Percentiles rank a stretch among this genome's conserved stretches.
Conservation (phyloP, 345 rosid genomes). For the Syzygium jambos region DNA sequence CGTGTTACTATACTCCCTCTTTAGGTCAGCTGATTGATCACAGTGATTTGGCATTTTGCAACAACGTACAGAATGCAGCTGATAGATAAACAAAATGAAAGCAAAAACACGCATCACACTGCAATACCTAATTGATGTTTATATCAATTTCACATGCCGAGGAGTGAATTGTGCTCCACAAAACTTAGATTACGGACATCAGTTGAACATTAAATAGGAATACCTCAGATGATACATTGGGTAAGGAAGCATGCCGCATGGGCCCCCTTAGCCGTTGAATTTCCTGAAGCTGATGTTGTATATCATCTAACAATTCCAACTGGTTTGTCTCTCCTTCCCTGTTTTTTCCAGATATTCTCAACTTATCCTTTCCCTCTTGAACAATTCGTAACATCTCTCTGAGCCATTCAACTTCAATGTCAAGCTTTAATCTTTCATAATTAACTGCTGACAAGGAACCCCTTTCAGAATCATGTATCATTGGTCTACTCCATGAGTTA, state of each 20-base stretch:
- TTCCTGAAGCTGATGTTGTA: conserved; percentile 37
- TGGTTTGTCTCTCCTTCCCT: conserved; percentile 26
- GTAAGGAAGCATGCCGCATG: conserved; percentile 24
- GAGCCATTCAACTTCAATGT: conserved; percentile 45
- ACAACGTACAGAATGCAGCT: background rate
- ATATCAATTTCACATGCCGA: background rate
- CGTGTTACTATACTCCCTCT: background rate
- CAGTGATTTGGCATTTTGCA: background rate
- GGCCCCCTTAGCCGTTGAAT: conserved; percentile 29
- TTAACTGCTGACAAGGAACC: conserved; percentile 27
- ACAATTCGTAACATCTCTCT: conserved; percentile 35
- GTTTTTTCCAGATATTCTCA: conserved; percentile 21
- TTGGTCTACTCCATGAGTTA: conserved; percentile 1
- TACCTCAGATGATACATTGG: conserved; percentile 32
- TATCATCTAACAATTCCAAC: conserved; percentile 41
- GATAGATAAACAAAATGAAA: background rate
- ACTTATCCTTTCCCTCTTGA: conserved; percentile 37
- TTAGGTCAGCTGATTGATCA: background rate
- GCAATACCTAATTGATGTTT: background rate
- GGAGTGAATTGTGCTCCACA: background rate
- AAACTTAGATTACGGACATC: background rate
- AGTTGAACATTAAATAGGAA: background rate
- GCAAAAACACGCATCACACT: background rate
- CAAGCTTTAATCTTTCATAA: conserved; percentile 31
- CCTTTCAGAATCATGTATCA: conserved; percentile 8